Percentiles rank a stretch among this genome's conserved stretches.
phyloP scores from a whole-genome alignment of 23 red algal genomes.

The Gracilaria domingensis region DNA sequence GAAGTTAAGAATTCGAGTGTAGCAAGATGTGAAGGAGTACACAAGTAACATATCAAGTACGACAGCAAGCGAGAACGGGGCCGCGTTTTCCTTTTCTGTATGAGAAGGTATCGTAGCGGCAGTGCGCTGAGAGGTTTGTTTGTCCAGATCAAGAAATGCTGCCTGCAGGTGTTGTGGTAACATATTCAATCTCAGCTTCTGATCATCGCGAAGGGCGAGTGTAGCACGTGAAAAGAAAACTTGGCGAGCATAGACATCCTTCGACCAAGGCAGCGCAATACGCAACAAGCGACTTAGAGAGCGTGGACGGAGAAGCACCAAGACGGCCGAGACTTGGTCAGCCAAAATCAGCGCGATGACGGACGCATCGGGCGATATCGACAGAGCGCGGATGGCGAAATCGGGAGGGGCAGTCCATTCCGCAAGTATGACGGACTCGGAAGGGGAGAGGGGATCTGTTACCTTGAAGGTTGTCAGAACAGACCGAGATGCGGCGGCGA shows the following conservation, averaged over 20 bases:
- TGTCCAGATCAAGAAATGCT: neutral
- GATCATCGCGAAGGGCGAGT: slow-evolving; percentile 1
- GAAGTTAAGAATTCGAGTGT: slow-evolving; percentile 7
- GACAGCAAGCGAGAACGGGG: neutral
- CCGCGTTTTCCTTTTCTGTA: neutral
- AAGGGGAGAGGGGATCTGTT: neutral
- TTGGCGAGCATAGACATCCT: no score
- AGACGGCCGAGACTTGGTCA: neutral
- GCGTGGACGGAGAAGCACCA: slow-evolving; percentile 11
- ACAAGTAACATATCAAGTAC: slow-evolving; percentile 12
- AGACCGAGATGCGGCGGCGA: neutral
- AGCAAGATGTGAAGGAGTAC: slow-evolving; percentile 2
- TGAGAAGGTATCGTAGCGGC: neutral
- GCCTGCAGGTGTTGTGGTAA: slow-evolving; percentile 13
- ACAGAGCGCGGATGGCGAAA: neutral
- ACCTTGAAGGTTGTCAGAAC: slow-evolving; percentile 4
- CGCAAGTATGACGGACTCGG: neutral
- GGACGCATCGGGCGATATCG: slow-evolving; percentile 20
- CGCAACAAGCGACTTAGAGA: slow-evolving; percentile 15
- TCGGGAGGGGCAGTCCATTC: slow-evolving; percentile 8
- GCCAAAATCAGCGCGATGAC: slow-evolving; percentile 22
- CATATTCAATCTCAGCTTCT: slow-evolving; percentile 8
- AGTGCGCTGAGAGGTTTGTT: no score
- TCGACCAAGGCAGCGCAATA: neutral
- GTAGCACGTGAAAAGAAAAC: slow-evolving; percentile 10